A percentile compares a stretch with the other conserved stretches of the same genome.
Conservation (phyloP, 1,284 basidiomycete species). For the Leccinum huronense region DNA sequence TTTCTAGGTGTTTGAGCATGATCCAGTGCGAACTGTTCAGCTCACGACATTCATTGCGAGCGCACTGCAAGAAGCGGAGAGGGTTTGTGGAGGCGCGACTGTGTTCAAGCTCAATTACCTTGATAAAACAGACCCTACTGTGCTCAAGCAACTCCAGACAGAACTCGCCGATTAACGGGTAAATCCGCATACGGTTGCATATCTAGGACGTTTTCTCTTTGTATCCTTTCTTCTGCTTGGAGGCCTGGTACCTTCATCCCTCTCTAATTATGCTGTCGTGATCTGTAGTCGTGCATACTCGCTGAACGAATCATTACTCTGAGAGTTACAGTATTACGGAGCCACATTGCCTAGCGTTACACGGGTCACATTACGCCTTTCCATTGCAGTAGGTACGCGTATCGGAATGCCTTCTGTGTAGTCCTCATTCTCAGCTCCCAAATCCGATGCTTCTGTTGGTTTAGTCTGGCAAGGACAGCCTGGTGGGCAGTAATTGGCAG, state of each 20-base stretch:
- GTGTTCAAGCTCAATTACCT: slow-evolving; percentile 61
- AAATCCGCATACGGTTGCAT: not conserved
- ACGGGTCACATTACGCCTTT: slow-evolving; percentile 28
- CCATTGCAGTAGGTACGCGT: slow-evolving; percentile 33
- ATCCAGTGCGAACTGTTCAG: slow-evolving; percentile 63
- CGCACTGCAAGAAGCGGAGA: slow-evolving; percentile 61
- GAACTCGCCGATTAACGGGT: slow-evolving; percentile 38
- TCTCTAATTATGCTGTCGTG: slow-evolving; percentile 7
- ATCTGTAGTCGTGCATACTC: slow-evolving; percentile 7
- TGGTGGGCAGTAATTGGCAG: slow-evolving; percentile 32
- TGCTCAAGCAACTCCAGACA: slow-evolving; percentile 66
- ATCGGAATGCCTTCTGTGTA: slow-evolving; percentile 23
- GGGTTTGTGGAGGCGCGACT: slow-evolving; percentile 50
- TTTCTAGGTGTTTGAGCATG: slow-evolving; percentile 60
- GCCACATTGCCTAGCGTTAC: slow-evolving; percentile 22
- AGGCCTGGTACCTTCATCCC: slow-evolving; percentile 4
- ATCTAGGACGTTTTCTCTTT: not conserved
- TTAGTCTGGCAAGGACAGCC: slow-evolving; percentile 35
- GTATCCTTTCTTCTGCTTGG: not conserved
- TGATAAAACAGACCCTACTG: slow-evolving; percentile 61
- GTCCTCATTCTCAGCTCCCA: slow-evolving; percentile 1
- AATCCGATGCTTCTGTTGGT: slow-evolving; percentile 6
- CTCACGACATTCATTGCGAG: slow-evolving; percentile 58
- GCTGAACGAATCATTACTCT: slow-evolving; percentile 5
- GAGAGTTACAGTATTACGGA: slow-evolving; percentile 14